Percentiles rank a stretch among this genome's conserved stretches.
These are phyloP conservation scores for Licmophora abbreviata DNA, from an alignment of 108 stramenopile genomes.

Conservation along the genomic window DNA sequence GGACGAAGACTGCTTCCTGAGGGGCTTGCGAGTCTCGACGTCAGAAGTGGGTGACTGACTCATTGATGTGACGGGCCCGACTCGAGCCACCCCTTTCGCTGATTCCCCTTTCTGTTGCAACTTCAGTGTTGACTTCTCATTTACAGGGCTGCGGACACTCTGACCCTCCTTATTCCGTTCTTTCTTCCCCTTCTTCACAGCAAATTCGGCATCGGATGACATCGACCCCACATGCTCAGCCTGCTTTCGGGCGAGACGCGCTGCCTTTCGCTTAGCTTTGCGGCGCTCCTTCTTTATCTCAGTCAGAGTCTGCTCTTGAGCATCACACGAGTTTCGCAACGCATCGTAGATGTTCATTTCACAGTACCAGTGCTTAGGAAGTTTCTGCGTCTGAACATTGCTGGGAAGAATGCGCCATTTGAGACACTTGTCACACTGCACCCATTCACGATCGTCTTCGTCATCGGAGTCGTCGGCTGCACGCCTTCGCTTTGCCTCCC, in stretches of 20 bases:
- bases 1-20: no score
- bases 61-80: no score
- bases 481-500: constrained; percentile 1
- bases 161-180: neutral
- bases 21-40: no score
- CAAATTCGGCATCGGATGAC: constrained; percentile 5
- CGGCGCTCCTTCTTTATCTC: constrained; percentile 58
- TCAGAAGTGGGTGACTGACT: no score
- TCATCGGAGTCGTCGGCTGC: neutral
- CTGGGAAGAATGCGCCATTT: constrained; percentile 83
- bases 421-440: constrained; percentile 78
- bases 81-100: no score
- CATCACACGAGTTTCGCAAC: constrained; percentile 52
- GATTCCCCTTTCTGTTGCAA: no score
- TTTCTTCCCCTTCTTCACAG: constrained; percentile 7
- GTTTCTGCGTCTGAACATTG: constrained; percentile 36
- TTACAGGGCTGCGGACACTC: no score
- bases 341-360: constrained; percentile 70
- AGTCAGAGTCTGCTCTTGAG: constrained; percentile 60
- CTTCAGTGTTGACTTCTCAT: no score
- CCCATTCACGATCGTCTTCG: constrained; percentile 64
- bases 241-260: constrained; percentile 22
- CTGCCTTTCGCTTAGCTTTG: constrained; percentile 33
- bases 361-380: constrained; percentile 84
- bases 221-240: constrained; percentile 14